phyloP scores from a whole-genome alignment of 208 protist genomes.

The Balamuthia mandrillaris region DNA sequence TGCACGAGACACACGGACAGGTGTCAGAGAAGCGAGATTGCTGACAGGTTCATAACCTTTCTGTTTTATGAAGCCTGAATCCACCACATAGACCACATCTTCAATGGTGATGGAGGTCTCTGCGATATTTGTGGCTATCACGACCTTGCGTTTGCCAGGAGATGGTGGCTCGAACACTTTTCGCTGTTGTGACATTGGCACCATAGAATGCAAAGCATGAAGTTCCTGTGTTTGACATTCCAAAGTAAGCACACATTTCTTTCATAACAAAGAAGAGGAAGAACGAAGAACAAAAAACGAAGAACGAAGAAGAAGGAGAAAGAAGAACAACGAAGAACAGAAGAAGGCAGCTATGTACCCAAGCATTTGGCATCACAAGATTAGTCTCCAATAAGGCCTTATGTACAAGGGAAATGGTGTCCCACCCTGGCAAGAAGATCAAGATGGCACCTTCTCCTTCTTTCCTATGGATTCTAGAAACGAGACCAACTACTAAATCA shows the following conservation, averaged over 20 bases:
- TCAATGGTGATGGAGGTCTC: slow-evolving; percentile 97
- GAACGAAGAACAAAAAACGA: no score
- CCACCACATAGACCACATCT: slow-evolving; percentile 93
- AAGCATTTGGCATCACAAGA: no score
- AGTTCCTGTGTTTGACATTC: not conserved
- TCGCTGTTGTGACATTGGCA: not conserved
- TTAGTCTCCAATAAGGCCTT: no score
- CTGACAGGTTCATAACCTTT: slow-evolving; percentile 69
- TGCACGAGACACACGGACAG: slow-evolving; percentile 84
- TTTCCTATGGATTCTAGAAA: not conserved
- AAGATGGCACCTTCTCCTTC: slow-evolving; percentile 75
- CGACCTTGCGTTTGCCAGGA: not conserved
- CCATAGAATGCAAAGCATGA: not conserved
- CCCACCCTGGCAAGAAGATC: slow-evolving; percentile 93
- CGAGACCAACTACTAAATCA: no score
- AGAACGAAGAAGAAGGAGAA: no score
- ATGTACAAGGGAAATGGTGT: no score
- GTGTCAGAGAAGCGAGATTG: slow-evolving; percentile 52
- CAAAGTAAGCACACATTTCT: no score
- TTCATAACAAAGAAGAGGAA: no score
- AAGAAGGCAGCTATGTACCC: no score
- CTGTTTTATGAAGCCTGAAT: slow-evolving; percentile 92
- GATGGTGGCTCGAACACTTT: not conserved
- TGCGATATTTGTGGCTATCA: no score
- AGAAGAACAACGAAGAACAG: no score